Percentiles rank a stretch among this genome's conserved stretches.
phyloP scores from a whole-genome alignment of 768 basidiomycete species.

The Scleroderma bovista region DNA sequence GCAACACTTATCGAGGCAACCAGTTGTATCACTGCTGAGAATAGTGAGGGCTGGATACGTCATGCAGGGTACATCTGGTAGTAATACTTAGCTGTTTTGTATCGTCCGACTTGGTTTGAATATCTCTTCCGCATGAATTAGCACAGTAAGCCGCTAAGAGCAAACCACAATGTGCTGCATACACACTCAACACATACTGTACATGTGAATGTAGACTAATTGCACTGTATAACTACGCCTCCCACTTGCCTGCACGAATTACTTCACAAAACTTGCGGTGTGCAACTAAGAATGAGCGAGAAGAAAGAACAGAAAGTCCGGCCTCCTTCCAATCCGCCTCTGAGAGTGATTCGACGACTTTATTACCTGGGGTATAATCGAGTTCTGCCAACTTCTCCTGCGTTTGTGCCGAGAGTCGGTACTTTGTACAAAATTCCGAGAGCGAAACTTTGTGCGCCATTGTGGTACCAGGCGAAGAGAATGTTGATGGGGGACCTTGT shows the following conservation, averaged over 20 bases:
- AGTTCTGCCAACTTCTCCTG: neutral
- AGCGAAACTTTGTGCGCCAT: neutral
- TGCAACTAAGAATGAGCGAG: neutral
- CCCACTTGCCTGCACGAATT: neutral
- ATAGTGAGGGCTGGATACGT: no score
- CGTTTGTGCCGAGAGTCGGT: neutral
- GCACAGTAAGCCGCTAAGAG: no score
- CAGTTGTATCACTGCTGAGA: no score
- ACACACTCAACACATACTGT: no score
- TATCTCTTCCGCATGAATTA: no score
- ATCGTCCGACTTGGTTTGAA: no score
- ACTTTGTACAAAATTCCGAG: neutral
- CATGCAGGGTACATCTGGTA: no score
- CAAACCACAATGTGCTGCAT: no score
- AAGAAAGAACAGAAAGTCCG: neutral
- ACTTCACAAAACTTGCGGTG: constrained; percentile 2
- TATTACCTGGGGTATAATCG: neutral
- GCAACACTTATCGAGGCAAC: no score
- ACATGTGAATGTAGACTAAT: no score
- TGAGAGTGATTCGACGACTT: neutral
- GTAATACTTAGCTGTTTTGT: no score
- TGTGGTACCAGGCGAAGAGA: neutral
- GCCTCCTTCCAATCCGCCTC: constrained; percentile 1
- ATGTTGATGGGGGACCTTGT: neutral
- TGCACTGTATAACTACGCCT: no score